Base-by-base conservation (phyloP, 148 eudicot species). In the Diospyros kaki region DNA sequence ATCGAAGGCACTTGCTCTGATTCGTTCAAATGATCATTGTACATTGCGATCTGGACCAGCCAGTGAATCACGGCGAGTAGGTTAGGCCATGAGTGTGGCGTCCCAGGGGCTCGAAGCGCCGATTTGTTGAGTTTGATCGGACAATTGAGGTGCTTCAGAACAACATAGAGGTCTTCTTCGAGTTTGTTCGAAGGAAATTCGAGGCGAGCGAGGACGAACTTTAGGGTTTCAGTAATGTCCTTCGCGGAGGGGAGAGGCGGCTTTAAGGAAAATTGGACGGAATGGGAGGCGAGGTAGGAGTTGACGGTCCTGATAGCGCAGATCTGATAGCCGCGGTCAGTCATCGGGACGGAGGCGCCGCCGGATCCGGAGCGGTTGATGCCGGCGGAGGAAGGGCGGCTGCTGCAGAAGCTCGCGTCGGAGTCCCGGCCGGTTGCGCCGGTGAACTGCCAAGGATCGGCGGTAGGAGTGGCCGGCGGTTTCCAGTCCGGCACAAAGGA, bases 71-170 rank as follows among this genome's bases (percentile, higher is more conserved):
- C 89, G 1, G 88, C 89, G 10, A 93, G 84, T 17, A 93, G 58
- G 52, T 66, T 76, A 0, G 98, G 94, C 77, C 93, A 91, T 7
- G 97, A 82, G 43, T 93, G 98, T 17, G 98, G 98, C 1, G 98
- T 89, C 13, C 94, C 94, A 4, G 93, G 98, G 48, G 97, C 89
- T 41, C 81, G 81, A 5, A 95, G 84, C 0, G 96, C 93, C 1
- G 98, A 93, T 66, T 91, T 93, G 56, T 84, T 91, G 69, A 95
- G 73, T 66, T 89, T 92, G 5, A 83, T 61, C 4, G 99, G 98
- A 58, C 93, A 95, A 74, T 89, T 87, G 2, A 90, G 87, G 40
- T 40, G 64, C 61, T 84, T 90, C 43, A 94, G 67, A 0, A 86
- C 63, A 3, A 64, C 3, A n/a, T 68, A 39, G 13, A 92, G 79